A percentile compares a stretch with the other conserved stretches of the same genome.
phyloP scores from a whole-genome alignment of 1,284 basidiomycete species.

The Malassezia equina region DNA sequence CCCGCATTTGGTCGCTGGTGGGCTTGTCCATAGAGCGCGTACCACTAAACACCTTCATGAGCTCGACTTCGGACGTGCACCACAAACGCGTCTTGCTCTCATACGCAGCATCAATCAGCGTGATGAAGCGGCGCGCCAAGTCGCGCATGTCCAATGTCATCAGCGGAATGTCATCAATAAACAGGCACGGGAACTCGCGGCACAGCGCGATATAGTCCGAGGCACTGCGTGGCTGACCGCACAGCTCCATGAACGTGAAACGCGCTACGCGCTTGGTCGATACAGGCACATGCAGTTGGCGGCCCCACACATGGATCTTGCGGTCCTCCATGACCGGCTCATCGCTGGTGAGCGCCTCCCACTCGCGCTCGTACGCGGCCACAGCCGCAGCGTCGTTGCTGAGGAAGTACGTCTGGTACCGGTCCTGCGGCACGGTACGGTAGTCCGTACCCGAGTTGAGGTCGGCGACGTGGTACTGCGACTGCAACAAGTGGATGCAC shows the following conservation, averaged over 20 bases:
- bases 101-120: conserved; percentile 77
- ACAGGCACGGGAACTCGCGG: conserved; percentile 72
- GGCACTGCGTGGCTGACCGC: conserved; percentile 77
- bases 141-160: conserved; percentile 82
- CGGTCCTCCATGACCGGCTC: conserved; percentile 59
- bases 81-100: conserved; percentile 44
- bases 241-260: conserved; percentile 78
- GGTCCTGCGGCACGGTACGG: conserved; percentile 40
- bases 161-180: conserved; percentile 72
- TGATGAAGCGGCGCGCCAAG: conserved; percentile 79
- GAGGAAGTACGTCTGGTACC: conserved; percentile 83
- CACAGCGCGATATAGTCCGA: conserved; percentile 95
- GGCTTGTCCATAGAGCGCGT: conserved; percentile 19
- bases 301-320: conserved; percentile 75
- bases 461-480: conserved; percentile 73
- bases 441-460: conserved; percentile 84
- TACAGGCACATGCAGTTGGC: conserved; percentile 62
- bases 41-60: conserved; percentile 39
- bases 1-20: conserved; percentile 36
- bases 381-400: conserved; percentile 62
- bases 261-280: conserved; percentile 60
- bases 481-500: conserved; percentile 84
- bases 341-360: conserved; percentile 60
- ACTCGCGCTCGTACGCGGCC: conserved; percentile 70
- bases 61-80: conserved; percentile 33